Evolutionary conservation across 495 filamentous ascomycete species (phyloP).

Genomic region (Talaromyces stipitatus): DNA sequence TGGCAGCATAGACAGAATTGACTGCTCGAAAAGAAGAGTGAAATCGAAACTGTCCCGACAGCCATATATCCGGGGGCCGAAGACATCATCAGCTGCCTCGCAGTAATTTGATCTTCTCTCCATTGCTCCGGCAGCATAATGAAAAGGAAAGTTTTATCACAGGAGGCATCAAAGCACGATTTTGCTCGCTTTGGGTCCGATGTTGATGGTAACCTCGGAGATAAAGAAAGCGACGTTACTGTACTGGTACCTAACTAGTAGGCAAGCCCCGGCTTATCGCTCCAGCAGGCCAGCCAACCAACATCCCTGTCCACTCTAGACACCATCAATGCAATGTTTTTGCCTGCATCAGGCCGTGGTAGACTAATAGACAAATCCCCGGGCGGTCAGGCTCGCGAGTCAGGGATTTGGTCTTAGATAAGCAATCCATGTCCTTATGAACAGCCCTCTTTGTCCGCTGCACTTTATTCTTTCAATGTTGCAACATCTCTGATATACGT

Average conservation of each 20-base stretch:
- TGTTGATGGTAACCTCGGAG: background rate
- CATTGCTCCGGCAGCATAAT: background rate
- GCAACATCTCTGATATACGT: background rate
- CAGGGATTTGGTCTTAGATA: background rate
- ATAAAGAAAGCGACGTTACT: background rate
- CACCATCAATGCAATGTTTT: background rate
- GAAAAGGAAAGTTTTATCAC: background rate
- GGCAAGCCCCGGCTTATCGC: background rate
- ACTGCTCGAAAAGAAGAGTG: slow-evolving; percentile 39
- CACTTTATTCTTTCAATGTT: background rate
- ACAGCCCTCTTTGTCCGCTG: no score
- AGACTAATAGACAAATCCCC: no score
- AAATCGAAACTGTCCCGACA: slow-evolving; percentile 26
- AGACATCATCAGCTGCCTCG: background rate
- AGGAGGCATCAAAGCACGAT: background rate
- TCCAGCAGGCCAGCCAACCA: background rate
- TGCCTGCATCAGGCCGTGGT: no score
- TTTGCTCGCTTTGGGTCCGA: background rate
- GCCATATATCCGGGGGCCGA: background rate
- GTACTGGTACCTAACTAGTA: no score
- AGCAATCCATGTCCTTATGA: background rate
- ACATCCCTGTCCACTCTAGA: background rate
- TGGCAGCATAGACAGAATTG: slow-evolving; percentile 36
- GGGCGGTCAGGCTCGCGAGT: background rate
- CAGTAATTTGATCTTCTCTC: background rate